These are phyloP conservation scores for Ustilago esculenta DNA, from an alignment of 1,284 basidiomycete species.

Conservation along the genomic window DNA sequence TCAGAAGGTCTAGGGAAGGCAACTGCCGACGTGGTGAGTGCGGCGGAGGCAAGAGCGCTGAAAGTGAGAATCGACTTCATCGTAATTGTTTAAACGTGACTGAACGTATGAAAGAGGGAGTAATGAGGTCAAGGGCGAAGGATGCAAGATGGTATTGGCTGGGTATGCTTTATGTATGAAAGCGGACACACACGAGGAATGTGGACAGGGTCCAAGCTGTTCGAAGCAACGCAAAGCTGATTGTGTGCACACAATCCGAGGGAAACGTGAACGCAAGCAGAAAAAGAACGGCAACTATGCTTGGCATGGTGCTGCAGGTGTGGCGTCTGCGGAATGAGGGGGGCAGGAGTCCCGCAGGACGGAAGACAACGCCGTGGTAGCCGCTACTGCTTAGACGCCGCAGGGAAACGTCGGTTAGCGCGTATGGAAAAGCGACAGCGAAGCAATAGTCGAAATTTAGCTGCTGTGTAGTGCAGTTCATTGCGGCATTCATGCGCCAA, in stretches of 20 bases:
- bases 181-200: too few relatives aligned
- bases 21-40: conserved; percentile 1
- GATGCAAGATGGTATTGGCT: too few relatives aligned
- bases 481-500: too few relatives aligned
- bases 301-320: background rate
- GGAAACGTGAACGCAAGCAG: too few relatives aligned
- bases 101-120: too few relatives aligned
- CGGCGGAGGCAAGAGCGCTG: conserved; percentile 11
- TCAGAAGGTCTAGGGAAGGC: conserved; percentile 22
- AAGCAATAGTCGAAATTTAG: conserved; percentile 10
- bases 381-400: background rate
- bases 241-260: too few relatives aligned
- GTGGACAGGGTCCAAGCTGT: too few relatives aligned
- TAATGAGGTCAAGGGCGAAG: too few relatives aligned
- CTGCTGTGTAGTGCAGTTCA: too few relatives aligned
- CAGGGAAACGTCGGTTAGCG: conserved; percentile 29
- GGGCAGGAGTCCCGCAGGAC: background rate
- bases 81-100: background rate
- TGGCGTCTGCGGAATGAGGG: conserved; percentile 17
- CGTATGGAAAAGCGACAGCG: conserved; percentile 14
- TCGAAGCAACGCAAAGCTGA: too few relatives aligned
- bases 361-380: background rate
- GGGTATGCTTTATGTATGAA: too few relatives aligned
- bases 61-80: conserved; percentile 22
- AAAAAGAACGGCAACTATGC: too few relatives aligned